Percentiles rank a stretch among this genome's conserved stretches.
phyloP scores from a whole-genome alignment of 2,329 filamentous ascomycete genomes.

The Phyllosticta citribraziliensis region DNA sequence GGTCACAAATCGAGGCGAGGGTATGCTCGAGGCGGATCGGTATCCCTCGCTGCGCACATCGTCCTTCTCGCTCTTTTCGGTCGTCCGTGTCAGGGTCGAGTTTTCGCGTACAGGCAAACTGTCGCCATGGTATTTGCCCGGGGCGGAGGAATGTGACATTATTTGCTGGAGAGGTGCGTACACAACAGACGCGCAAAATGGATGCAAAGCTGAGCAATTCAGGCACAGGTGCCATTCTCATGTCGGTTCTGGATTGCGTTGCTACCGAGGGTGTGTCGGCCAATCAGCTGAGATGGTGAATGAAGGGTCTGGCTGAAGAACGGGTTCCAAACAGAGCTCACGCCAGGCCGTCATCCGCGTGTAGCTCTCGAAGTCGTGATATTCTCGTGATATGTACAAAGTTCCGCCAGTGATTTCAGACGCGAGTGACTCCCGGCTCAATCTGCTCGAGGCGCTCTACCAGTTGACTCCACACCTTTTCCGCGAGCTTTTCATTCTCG shows the following conservation, averaged over 20 bases:
- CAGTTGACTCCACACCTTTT: conserved; percentile 14
- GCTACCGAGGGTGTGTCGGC: neutral
- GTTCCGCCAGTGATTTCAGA: neutral
- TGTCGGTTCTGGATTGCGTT: neutral
- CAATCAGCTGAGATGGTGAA: neutral
- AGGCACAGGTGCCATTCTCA: neutral
- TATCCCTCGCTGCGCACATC: neutral
- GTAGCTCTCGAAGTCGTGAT: neutral
- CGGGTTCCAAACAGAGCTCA: too few relatives aligned
- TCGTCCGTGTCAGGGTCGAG: neutral
- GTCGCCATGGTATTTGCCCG: neutral
- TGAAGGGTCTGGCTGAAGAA: neutral
- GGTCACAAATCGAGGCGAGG: neutral
- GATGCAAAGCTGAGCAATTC: neutral
- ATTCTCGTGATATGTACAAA: neutral
- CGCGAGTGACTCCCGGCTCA: conserved; percentile 14
- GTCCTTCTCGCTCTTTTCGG: neutral
- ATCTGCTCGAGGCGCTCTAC: conserved; percentile 15
- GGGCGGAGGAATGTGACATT: neutral
- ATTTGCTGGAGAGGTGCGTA: neutral
- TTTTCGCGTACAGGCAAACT: neutral
- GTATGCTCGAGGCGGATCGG: neutral
- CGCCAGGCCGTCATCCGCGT: too few relatives aligned
- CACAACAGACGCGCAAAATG: neutral
- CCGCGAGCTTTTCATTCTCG: conserved; percentile 10